These are phyloP conservation scores for Rhynchosporium agropyri DNA, from an alignment of 2,329 filamentous ascomycete genomes.

Conservation along the genomic window DNA sequence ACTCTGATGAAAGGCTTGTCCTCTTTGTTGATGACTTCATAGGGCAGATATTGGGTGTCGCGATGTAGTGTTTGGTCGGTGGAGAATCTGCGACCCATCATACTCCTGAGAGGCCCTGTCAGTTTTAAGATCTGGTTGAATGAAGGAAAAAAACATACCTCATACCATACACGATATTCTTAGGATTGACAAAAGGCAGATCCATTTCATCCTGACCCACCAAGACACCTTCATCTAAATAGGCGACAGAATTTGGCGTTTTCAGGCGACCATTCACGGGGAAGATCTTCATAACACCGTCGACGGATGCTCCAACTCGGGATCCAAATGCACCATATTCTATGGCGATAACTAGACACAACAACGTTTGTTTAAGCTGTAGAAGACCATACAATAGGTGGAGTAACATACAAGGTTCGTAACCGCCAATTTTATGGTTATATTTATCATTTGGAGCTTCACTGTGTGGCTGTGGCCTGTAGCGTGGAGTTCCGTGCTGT, in stretches of 20 bases:
- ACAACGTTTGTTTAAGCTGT: background rate
- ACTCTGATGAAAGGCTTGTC: slow-evolving; percentile 19
- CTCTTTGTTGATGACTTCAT: slow-evolving; percentile 13
- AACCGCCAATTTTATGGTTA: background rate
- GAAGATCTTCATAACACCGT: background rate
- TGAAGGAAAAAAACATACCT: slow-evolving; percentile 6
- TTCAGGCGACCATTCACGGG: background rate
- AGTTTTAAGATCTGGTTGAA: background rate
- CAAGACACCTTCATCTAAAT: slow-evolving; percentile 19
- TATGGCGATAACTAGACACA: slow-evolving; percentile 25
- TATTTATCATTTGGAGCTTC: too few relatives aligned
- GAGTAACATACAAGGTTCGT: background rate
- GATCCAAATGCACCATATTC: slow-evolving; percentile 23
- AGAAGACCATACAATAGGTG: too few relatives aligned
- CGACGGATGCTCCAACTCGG: slow-evolving; percentile 16
- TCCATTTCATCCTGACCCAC: slow-evolving; percentile 28
- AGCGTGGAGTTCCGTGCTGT: too few relatives aligned
- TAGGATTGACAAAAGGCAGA: slow-evolving; percentile 24
- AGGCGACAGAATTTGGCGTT: slow-evolving; percentile 28
- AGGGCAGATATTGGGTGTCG: slow-evolving; percentile 17
- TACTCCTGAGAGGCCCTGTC: slow-evolving; percentile 4
- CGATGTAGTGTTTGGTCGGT: slow-evolving; percentile 17
- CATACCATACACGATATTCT: slow-evolving; percentile 27
- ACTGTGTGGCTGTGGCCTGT: too few relatives aligned
- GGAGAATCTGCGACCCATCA: slow-evolving; percentile 22